Conservation (phyloP, 257 asterid species). For the Perilla frutescens region DNA sequence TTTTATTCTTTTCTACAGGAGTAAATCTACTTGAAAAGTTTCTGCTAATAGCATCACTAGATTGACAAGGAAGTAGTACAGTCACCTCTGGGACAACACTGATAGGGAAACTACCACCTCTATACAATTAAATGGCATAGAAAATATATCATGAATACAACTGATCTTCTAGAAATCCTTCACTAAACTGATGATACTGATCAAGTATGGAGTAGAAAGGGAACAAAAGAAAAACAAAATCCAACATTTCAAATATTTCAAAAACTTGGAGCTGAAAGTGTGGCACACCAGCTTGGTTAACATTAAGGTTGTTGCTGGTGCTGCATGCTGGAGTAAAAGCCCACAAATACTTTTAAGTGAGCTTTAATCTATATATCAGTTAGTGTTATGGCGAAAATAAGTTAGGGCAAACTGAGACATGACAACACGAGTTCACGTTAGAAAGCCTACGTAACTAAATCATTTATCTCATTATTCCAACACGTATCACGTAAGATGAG, state of each 20-base stretch:
- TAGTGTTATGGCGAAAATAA: neutral
- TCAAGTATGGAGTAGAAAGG: neutral
- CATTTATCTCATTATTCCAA: neutral
- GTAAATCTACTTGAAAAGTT: neutral
- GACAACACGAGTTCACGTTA: neutral
- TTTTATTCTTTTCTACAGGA: neutral
- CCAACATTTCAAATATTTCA: neutral
- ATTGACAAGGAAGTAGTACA: neutral
- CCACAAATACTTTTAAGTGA: neutral
- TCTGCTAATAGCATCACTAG: conserved; percentile 18
- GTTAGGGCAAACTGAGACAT: neutral
- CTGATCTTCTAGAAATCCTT: neutral
- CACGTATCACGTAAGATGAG: neutral
- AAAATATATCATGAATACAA: neutral
- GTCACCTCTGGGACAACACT: neutral
- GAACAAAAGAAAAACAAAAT: neutral
- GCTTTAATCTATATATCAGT: neutral
- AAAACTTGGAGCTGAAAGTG: neutral
- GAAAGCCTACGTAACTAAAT: neutral
- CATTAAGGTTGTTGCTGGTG: neutral
- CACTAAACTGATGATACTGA: neutral
- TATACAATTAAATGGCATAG: neutral
- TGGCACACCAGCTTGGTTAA: no score
- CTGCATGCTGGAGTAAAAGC: neutral
- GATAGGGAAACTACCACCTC: conserved; percentile 1